Evolutionary conservation across 2,329 filamentous ascomycete genomes (phyloP).

Genomic region (Xylaria sp.): DNA sequence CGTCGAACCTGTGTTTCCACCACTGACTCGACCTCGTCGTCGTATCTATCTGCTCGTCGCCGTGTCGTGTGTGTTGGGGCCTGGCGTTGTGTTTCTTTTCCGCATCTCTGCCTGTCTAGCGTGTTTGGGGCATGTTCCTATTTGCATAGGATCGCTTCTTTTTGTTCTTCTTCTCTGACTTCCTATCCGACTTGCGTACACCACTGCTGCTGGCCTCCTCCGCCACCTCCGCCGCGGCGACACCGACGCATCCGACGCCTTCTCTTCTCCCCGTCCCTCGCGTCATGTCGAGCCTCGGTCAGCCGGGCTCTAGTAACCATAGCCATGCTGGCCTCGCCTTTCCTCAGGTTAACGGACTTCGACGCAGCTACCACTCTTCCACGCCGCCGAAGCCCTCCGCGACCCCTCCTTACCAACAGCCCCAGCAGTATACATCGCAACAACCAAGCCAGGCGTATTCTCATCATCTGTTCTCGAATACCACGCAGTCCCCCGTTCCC

Average conservation of each 20-base stretch:
- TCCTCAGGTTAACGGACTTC: constrained; percentile 60
- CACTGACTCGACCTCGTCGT: constrained; percentile 41
- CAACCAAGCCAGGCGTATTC: constrained; percentile 62
- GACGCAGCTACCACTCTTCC: constrained; percentile 62
- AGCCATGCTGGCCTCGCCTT: constrained; percentile 66
- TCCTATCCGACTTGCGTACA: constrained; percentile 26
- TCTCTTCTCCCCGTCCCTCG: constrained; percentile 28
- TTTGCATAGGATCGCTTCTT: constrained; percentile 32
- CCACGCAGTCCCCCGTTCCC: constrained; percentile 59
- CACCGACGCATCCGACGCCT: constrained; percentile 5
- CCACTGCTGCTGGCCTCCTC: constrained; percentile 17
- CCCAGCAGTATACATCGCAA: constrained; percentile 64
- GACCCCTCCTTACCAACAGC: constrained; percentile 65
- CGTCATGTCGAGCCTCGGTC: constrained; percentile 62
- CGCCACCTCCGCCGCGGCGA: constrained; percentile 3
- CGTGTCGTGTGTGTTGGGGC: constrained; percentile 35
- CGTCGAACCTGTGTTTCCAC: constrained; percentile 41
- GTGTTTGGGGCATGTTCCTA: constrained; percentile 23
- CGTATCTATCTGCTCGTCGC: constrained; percentile 37
- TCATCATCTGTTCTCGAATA: constrained; percentile 64
- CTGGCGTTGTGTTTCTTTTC: constrained; percentile 41
- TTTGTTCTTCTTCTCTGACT: constrained; percentile 8
- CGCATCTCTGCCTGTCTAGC: constrained; percentile 28
- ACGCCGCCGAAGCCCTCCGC: constrained; percentile 67
- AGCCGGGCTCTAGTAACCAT: constrained; percentile 59